Evolutionary conservation across 768 basidiomycete genomes (phyloP).

Genomic region (Naganishia vishniacii): DNA sequence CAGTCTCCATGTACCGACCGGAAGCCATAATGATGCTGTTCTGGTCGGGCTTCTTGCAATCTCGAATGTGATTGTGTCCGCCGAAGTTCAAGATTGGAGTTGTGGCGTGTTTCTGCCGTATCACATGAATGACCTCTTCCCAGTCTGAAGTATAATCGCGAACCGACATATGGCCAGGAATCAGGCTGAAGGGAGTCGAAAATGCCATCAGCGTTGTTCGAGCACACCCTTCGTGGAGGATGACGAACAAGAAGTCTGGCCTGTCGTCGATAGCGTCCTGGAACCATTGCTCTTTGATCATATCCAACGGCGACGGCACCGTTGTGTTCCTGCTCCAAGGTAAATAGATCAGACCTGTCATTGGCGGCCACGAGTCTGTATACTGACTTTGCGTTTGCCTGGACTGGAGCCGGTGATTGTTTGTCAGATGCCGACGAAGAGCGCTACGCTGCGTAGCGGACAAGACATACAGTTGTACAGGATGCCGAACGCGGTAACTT

Average conservation of each 20-base stretch:
- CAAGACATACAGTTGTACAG: conserved; percentile 58
- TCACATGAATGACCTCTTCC: conserved; percentile 66
- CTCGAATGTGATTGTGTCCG: conserved; percentile 73
- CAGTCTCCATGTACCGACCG: conserved; percentile 83
- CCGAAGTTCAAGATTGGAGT: conserved; percentile 81
- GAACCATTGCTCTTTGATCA: conserved; percentile 83
- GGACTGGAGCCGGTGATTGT: conserved; percentile 23
- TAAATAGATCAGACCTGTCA: not conserved
- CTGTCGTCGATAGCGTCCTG: conserved; percentile 67
- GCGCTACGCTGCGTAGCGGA: not conserved
- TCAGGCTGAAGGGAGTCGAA: conserved; percentile 29
- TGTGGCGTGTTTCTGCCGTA: conserved; percentile 65
- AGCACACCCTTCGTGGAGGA: not conserved
- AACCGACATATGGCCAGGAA: conserved; percentile 74
- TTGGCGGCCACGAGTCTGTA: not conserved
- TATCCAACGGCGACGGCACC: conserved; percentile 64
- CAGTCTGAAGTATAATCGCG: conserved; percentile 57
- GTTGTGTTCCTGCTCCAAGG: conserved; percentile 56
- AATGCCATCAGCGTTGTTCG: not conserved
- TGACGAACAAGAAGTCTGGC: conserved; percentile 65
- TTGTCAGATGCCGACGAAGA: not conserved
- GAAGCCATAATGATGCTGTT: conserved; percentile 57
- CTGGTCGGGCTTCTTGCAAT: conserved; percentile 67
- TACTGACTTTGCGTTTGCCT: conserved; percentile 53
- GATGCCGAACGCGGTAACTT: conserved; percentile 73